Evolutionary conservation across 225 moss, liverwort and hornwort genomes (phyloP).

Genomic region (Climacium dendroides): DNA sequence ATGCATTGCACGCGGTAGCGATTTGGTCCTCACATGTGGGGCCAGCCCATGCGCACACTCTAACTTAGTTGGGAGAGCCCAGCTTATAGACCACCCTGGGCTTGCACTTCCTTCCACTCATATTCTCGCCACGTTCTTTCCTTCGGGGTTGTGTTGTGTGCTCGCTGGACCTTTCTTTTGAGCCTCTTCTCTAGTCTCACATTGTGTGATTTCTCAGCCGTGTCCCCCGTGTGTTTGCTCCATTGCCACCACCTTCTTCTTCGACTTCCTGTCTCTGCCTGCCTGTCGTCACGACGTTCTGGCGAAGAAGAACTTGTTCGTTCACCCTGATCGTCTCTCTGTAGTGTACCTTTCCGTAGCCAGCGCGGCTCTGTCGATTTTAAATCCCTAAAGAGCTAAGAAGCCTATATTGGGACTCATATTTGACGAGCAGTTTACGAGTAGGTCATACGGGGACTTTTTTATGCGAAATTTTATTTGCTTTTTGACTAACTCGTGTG

Average conservation of each 20-base stretch:
- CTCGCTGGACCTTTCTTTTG: background rate
- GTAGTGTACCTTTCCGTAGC: background rate
- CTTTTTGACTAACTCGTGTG: background rate
- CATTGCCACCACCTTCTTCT: background rate
- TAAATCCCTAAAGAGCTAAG: background rate
- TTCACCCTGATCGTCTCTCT: background rate
- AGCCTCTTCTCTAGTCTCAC: background rate
- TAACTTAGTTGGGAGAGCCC: background rate
- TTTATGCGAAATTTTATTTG: background rate
- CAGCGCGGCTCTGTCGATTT: background rate
- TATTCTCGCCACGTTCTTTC: background rate
- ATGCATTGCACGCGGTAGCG: background rate
- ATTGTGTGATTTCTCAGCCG: background rate
- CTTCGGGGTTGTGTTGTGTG: background rate
- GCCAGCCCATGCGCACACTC: background rate
- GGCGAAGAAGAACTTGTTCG: background rate
- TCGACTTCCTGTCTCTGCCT: background rate
- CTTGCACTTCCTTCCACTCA: background rate
- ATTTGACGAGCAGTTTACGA: background rate
- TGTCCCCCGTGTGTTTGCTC: background rate
- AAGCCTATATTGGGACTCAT: background rate
- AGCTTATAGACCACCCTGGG: background rate
- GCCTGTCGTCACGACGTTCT: background rate
- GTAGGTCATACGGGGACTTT: background rate
- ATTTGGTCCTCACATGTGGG: conserved; percentile 5